Evolutionary conservation across 768 basidiomycete species (phyloP), one percentile per base, ranked within the genome.

Genomic region (Tulasnella sp.): DNA sequence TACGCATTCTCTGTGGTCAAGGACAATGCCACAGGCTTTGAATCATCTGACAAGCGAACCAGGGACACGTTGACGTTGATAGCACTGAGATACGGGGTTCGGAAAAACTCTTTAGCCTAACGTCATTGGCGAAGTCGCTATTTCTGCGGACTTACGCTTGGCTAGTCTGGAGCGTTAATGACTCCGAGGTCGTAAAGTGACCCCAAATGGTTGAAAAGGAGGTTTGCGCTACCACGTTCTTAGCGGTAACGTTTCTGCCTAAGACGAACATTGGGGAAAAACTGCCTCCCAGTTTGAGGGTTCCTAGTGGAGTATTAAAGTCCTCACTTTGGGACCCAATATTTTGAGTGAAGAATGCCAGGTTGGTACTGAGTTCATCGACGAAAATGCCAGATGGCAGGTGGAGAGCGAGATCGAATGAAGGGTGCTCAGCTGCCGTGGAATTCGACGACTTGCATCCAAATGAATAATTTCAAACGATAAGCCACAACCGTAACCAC

Each of bases 11-110:
- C 64, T 19, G 75, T 76, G 31, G 75, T 69, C 75, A 76, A 49
- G n/a, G 67, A 45, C n/a, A 76, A 39, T 42, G 69, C 39, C 25
- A 76, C 75, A 22, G 75, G 75, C 34, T 31, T 40, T 71, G 67
- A n/a, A 38, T 76, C 14, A 22, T 54, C 69, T 12, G 75, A 67
- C n/a, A 42, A 22, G 25, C 75, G 38, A 25, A 76, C 39, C 17
- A 76, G 75, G 17, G 75, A 69, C 22, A 76, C 75, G 69, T 76
- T 76, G 3, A 76, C 75, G 40, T 68, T 71, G 67, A 76, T 76
- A n/a, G 75, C 75, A 22, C 75, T 76, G 67, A 11, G 73, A 74
- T 29, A 67, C 58, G 58, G 31, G 5, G 36, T 39, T 38, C 25
- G 52, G 73, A 38, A 74, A 34, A 54, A 74, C 36, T 70, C 36